These are phyloP conservation scores for Trametes cinnabarina DNA, from an alignment of 768 basidiomycete genomes.

Conservation along the genomic window DNA sequence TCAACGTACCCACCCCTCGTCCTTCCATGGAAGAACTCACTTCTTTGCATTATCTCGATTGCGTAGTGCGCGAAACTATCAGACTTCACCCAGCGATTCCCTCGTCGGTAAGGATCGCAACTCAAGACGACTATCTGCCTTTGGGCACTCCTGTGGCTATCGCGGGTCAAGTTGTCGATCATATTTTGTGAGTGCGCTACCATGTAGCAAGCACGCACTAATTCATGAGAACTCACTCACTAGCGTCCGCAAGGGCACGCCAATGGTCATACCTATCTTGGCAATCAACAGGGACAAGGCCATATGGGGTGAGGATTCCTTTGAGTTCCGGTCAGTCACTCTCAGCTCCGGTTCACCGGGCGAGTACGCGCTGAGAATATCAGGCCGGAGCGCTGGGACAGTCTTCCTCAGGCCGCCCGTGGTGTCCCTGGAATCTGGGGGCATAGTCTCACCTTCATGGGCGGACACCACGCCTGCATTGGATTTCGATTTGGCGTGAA, in stretches of 20 bases:
- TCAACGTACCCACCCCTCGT: constrained; percentile 10
- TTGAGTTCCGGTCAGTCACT: constrained; percentile 48
- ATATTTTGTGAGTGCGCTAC: constrained; percentile 22
- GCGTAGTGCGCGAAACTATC: constrained; percentile 56
- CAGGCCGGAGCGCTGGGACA: constrained; percentile 63
- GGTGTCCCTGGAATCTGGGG: constrained; percentile 60
- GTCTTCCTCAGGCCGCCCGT: constrained; percentile 45
- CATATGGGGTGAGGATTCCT: constrained; percentile 63
- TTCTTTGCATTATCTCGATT: constrained; percentile 64
- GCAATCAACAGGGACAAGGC: constrained; percentile 48
- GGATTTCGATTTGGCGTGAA: constrained; percentile 63
- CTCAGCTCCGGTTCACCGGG: background rate
- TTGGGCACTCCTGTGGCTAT: constrained; percentile 31
- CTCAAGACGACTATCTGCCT: constrained; percentile 48
- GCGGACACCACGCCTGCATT: constrained; percentile 63
- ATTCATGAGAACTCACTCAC: background rate
- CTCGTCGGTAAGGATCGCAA: constrained; percentile 45
- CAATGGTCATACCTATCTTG: constrained; percentile 47
- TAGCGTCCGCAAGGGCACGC: constrained; percentile 28
- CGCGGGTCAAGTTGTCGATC: constrained; percentile 17
- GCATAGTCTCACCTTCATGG: constrained; percentile 59
- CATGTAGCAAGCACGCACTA: constrained; percentile 16
- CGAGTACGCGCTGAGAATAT: too few relatives aligned
- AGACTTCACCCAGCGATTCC: constrained; percentile 54
- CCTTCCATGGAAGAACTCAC: constrained; percentile 69